These are phyloP conservation scores for Nepenthes alata DNA, from an alignment of 179 eudicot species.

Conservation along the genomic window DNA sequence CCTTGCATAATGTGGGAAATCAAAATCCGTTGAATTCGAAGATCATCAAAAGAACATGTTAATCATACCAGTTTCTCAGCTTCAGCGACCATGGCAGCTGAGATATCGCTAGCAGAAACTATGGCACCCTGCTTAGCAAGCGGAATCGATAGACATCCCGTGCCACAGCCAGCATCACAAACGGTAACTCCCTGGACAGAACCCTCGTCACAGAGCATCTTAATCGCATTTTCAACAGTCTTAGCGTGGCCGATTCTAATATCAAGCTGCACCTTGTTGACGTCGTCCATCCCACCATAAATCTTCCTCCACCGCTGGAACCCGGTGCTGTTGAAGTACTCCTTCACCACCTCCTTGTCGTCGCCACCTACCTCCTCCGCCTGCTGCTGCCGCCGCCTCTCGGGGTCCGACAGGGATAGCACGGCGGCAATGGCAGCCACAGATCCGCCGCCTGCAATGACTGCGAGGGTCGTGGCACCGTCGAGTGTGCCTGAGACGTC, in stretches of 20 bases:
- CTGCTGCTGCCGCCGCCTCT: conserved; percentile 66
- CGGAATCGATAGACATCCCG: conserved; percentile 72
- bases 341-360: conserved; percentile 88
- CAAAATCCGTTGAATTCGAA: too few relatives aligned
- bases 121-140: conserved; percentile 71
- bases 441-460: conserved; percentile 58
- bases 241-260: conserved; percentile 78
- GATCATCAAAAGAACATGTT: neutral
- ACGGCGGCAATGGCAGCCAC: conserved; percentile 66
- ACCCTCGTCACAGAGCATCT: conserved; percentile 68
- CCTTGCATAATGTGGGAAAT: too few relatives aligned
- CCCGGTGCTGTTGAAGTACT: conserved; percentile 81
- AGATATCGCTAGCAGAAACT: conserved; percentile 78
- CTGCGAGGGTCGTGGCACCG: conserved; percentile 48
- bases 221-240: conserved; percentile 70
- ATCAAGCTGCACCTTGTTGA: conserved; percentile 70
- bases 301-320: conserved; percentile 91
- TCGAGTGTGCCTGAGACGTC: conserved; percentile 18
- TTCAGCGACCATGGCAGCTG: conserved; percentile 95
- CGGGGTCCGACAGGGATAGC: conserved; percentile 67
- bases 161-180: conserved; percentile 98
- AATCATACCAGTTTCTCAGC: conserved; percentile 51
- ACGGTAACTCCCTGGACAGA: conserved; percentile 50
- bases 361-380: conserved; percentile 92
- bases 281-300: conserved; percentile 82